These are phyloP conservation scores for Cryptococcus sp. DNA, from an alignment of 1,284 basidiomycete species.

Conservation along the genomic window DNA sequence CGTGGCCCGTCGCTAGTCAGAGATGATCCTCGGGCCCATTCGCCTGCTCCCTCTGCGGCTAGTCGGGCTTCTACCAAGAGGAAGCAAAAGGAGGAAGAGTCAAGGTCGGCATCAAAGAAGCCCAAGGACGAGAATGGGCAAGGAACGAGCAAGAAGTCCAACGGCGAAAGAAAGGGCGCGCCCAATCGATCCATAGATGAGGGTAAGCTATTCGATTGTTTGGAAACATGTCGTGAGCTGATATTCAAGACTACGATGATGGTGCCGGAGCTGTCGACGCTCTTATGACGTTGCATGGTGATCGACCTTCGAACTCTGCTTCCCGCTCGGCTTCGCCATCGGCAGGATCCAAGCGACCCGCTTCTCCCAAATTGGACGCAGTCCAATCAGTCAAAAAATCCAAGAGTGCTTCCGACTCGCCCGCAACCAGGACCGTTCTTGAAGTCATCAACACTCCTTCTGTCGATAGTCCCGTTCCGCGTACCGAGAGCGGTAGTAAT, in stretches of 20 bases:
- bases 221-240: background rate
- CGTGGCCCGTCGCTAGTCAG: conserved; percentile 16
- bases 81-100: conserved; percentile 17
- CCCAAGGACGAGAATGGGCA: conserved; percentile 16
- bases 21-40: conserved; percentile 31
- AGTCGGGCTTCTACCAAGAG: conserved; percentile 16
- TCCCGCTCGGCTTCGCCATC: background rate
- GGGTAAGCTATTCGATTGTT: conserved; percentile 22
- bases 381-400: conserved; percentile 14
- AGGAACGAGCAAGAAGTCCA: conserved; percentile 7
- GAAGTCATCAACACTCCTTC: conserved; percentile 42
- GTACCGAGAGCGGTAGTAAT: background rate
- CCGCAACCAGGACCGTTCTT: conserved; percentile 32
- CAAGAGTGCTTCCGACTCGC: conserved; percentile 6
- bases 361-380: conserved; percentile 22
- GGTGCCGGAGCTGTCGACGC: conserved; percentile 39
- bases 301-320: conserved; percentile 19
- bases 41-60: conserved; percentile 29
- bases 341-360: background rate
- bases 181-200: conserved; percentile 24
- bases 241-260: conserved; percentile 44
- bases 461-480: conserved; percentile 16
- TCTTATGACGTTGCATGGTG: conserved; percentile 44
- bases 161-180: conserved; percentile 10
- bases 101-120: conserved; percentile 14